Evolutionary conservation across 306 rosid species (phyloP).

Genomic region (Cucumis hystrix): DNA sequence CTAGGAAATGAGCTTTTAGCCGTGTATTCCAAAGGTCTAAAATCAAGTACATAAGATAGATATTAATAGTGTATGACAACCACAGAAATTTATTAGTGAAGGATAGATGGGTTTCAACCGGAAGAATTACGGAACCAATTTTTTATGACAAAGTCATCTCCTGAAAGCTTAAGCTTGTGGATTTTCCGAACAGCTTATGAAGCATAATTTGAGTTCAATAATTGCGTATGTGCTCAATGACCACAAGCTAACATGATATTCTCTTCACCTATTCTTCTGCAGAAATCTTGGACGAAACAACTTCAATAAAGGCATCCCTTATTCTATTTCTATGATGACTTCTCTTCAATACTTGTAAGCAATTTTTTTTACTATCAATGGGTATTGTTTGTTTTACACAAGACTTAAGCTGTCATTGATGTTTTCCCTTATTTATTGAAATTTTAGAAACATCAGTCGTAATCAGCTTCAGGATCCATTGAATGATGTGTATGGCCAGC

Average conservation of each 20-base stretch:
- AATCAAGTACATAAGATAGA: background rate
- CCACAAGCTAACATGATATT: conserved; percentile 5
- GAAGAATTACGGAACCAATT: background rate
- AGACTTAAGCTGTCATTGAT: background rate
- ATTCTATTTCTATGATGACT: conserved; percentile 36
- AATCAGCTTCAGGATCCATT: conserved; percentile 65
- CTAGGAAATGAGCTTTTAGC: background rate
- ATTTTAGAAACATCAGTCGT: conserved; percentile 66
- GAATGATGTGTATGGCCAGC: conserved; percentile 38
- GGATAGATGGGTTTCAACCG: background rate
- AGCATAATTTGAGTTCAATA: background rate
- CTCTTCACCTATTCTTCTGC: conserved; percentile 19
- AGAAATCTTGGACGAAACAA: conserved; percentile 72
- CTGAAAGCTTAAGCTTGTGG: background rate
- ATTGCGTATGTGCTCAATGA: background rate
- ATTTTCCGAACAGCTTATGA: background rate
- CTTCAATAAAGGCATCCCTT: conserved; percentile 50
- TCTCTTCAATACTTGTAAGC: conserved; percentile 72
- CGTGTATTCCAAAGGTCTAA: background rate
- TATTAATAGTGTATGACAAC: background rate
- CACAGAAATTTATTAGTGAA: background rate
- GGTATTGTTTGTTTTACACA: background rate
- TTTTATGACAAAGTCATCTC: background rate
- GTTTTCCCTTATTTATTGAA: conserved; percentile 9
- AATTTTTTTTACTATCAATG: background rate